These are phyloP conservation scores for Crithidia mellificae DNA, from an alignment of 208 protist genomes.

Conservation along the genomic window DNA sequence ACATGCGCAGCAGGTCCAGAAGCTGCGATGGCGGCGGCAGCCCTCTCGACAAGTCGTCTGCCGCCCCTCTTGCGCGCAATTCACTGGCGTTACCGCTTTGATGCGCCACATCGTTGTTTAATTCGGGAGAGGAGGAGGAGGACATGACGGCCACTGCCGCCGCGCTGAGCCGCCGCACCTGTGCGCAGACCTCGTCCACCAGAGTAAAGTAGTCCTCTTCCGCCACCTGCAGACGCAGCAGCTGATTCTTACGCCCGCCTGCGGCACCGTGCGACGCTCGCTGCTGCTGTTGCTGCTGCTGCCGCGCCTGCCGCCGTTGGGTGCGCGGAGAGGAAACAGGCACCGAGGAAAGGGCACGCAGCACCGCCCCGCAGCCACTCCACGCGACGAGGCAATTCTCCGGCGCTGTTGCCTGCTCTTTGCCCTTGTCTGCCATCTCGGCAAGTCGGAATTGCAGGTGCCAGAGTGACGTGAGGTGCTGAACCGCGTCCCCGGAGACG, in stretches of 20 bases:
- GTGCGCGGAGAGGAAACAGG: constrained; percentile 10
- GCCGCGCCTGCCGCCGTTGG: constrained; percentile 20
- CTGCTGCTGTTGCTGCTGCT: background rate
- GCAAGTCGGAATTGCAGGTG: constrained; percentile 23
- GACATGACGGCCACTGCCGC: background rate
- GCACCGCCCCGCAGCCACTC: constrained; percentile 12
- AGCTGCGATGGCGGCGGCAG: constrained; percentile 14
- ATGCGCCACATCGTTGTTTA: no score
- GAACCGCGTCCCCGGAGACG: constrained; percentile 60
- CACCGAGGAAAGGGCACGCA: constrained; percentile 22
- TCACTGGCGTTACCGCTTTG: no score
- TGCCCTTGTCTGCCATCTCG: no score
- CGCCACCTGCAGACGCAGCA: constrained; percentile 15
- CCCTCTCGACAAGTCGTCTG: no score
- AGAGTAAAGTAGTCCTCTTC: constrained; percentile 60
- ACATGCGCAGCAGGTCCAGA: constrained; percentile 17
- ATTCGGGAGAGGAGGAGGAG: background rate
- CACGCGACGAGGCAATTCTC: background rate
- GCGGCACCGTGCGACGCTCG: background rate
- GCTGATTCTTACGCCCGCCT: background rate
- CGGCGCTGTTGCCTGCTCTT: background rate
- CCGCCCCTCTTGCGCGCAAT: no score
- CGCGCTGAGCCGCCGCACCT: constrained; percentile 22
- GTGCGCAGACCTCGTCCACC: constrained; percentile 36
- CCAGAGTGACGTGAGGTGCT: constrained; percentile 60